Evolutionary conservation across 2,329 filamentous ascomycete genomes (phyloP), one percentile per base, ranked within the genome.

Genomic region (Chrysoporthe austroafricana): DNA sequence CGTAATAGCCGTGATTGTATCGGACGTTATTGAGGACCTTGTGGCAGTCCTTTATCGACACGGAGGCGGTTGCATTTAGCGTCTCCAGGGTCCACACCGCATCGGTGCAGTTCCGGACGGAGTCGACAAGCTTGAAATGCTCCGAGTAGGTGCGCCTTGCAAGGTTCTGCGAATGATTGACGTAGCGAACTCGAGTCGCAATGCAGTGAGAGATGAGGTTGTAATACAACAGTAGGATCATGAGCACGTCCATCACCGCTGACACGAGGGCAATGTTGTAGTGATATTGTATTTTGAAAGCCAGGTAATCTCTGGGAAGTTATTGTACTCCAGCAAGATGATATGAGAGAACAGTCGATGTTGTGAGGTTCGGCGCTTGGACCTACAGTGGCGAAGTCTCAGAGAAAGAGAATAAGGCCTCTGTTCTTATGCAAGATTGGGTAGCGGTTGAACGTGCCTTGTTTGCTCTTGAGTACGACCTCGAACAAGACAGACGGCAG

Each of bases 1-100:
- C 67, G 61, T 63, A 69, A 32, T 64, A 69, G 36, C 67, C 67
- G 21, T 58, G 61, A 42, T 69, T 69, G 48, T 63, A 63, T 16
- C 56, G 32, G 26, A 48, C 36, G 48, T 66, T 66, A 1, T 18
- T 39, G n/a, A 61, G 50, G 2, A 69, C 34, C 26, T 63, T 39
- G 18, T 32, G 6, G 46, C 67, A 69, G 48, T 69, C 64, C 5
- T 36, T 26, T 5, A 50, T 48, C 1, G 21, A 42, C 56, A 66
- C 60, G 6, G 56, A 56, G 8, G 54, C 63, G 36, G 42, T 42
- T 6, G 34, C 44, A 14, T 18, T 57, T 4, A 43, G 39, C n/a
- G 18, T n/a, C n/a, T 32, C 43, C 18, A 59, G 60, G 34, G n/a
- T 39, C 46, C 14, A 63, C 39, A 8, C 7, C 3, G 34, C 44